Conservation (phyloP, 2,329 filamentous ascomycete species). For the Verticillium nonalfalfae region DNA sequence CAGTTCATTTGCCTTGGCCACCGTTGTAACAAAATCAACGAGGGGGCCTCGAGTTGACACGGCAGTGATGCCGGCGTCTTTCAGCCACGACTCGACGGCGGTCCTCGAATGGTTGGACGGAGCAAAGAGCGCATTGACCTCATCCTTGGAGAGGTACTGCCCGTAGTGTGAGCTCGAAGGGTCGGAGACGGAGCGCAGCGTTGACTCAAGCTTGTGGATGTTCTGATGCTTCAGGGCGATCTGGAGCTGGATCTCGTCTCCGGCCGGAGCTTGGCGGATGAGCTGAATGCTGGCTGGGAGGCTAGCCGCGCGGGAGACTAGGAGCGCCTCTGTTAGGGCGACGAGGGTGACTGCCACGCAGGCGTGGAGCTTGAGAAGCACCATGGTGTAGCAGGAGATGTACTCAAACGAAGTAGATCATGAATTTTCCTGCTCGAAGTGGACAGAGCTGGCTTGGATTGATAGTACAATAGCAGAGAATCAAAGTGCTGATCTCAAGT, state of each 20-base stretch:
- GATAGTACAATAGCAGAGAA: neutral
- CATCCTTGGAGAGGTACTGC: slow-evolving; percentile 15
- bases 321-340: slow-evolving; percentile 6
- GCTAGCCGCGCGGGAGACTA: slow-evolving; percentile 11
- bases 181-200: slow-evolving; percentile 16
- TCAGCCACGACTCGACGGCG: slow-evolving; percentile 16
- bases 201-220: slow-evolving; percentile 16
- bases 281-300: slow-evolving; percentile 9
- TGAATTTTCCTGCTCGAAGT: neutral
- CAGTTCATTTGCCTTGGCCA: slow-evolving; percentile 27
- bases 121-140: slow-evolving; percentile 16
- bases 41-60: neutral
- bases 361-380: slow-evolving; percentile 6
- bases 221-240: slow-evolving; percentile 15
- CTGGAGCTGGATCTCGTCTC: slow-evolving; percentile 12
- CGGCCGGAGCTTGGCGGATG: slow-evolving; percentile 8
- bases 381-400: neutral
- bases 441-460: neutral
- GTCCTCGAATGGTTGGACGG: slow-evolving; percentile 13
- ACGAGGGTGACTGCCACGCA: slow-evolving; percentile 5
- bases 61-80: slow-evolving; percentile 4
- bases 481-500: neutral
- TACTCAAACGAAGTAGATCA: neutral
- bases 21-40: slow-evolving; percentile 16
- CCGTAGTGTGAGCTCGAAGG: slow-evolving; percentile 18